A percentile compares a stretch with the other conserved stretches of the same genome.
Conservation (phyloP, 768 basidiomycete genomes). For the Aureoboletus auriporus region DNA sequence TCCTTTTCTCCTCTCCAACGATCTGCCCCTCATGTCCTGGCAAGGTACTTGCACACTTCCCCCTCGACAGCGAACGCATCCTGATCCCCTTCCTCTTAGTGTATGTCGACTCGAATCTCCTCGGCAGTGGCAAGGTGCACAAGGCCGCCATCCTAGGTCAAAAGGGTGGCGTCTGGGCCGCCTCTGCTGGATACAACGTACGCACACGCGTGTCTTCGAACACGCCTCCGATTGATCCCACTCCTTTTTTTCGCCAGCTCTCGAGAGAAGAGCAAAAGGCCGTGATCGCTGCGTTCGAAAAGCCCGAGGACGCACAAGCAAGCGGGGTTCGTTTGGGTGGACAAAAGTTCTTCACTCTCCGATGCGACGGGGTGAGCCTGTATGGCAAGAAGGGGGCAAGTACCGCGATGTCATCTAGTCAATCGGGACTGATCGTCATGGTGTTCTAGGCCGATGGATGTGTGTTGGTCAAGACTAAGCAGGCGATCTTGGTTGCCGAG, state of each 20-base stretch:
- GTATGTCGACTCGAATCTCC: conserved; percentile 78
- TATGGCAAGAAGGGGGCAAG: conserved; percentile 79
- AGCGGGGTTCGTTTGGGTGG: conserved; percentile 62
- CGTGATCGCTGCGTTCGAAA: conserved; percentile 36
- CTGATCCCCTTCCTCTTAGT: conserved; percentile 49
- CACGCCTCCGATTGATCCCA: too few relatives aligned
- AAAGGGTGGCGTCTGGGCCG: conserved; percentile 29
- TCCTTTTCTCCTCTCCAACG: conserved; percentile 5
- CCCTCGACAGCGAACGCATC: not conserved
- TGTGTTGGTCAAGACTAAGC: conserved; percentile 83
- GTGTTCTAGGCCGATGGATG: too few relatives aligned
- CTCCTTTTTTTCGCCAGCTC: too few relatives aligned
- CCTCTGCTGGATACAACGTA: conserved; percentile 19
- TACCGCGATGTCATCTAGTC: too few relatives aligned
- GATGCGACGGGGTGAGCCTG: conserved; percentile 42
- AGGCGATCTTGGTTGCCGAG: conserved; percentile 75
- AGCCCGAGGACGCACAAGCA: conserved; percentile 40
- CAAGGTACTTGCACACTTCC: conserved; percentile 51
- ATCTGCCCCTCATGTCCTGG: conserved; percentile 56
- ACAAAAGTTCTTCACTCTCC: conserved; percentile 65
- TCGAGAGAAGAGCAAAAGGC: too few relatives aligned
- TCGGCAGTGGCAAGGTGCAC: conserved; percentile 65
- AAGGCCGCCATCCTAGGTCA: conserved; percentile 55
- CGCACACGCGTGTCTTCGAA: not conserved
- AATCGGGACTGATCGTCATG: too few relatives aligned